These are phyloP conservation scores for Ganoderma sinense DNA, from an alignment of 1,284 basidiomycete genomes.

Conservation along the genomic window DNA sequence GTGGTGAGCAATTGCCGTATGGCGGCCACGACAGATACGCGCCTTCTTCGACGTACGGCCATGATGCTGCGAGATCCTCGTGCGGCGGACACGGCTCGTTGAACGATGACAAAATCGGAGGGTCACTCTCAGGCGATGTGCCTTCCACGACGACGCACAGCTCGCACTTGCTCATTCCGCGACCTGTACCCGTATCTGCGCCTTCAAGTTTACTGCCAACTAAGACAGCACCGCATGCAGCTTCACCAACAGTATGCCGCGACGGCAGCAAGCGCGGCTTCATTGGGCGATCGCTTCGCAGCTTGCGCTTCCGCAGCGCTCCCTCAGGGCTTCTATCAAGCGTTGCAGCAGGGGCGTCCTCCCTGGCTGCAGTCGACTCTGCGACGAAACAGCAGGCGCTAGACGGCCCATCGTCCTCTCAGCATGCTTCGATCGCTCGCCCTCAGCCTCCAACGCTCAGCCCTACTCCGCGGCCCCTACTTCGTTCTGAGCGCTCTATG, in stretches of 20 bases:
- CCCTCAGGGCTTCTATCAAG: slow-evolving; percentile 11
- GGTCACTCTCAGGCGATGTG: slow-evolving; percentile 24
- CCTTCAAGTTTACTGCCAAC: slow-evolving; percentile 38
- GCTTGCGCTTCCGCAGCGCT: slow-evolving; percentile 27
- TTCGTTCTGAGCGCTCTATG: slow-evolving; percentile 12
- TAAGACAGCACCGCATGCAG: too few relatives aligned
- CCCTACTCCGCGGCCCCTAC: slow-evolving; percentile 20
- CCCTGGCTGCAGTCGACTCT: slow-evolving; percentile 6
- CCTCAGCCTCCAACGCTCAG: slow-evolving; percentile 29
- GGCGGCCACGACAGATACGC: slow-evolving; percentile 26
- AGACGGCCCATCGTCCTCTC: slow-evolving; percentile 10
- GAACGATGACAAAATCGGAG: slow-evolving; percentile 21
- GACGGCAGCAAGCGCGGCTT: slow-evolving; percentile 26
- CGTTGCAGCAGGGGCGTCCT: background rate
- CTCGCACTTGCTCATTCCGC: slow-evolving; percentile 19
- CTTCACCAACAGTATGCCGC: slow-evolving; percentile 33
- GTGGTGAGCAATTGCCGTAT: slow-evolving; percentile 25
- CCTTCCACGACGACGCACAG: slow-evolving; percentile 18
- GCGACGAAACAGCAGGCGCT: slow-evolving; percentile 12
- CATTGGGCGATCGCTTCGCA: slow-evolving; percentile 33
- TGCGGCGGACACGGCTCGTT: slow-evolving; percentile 27
- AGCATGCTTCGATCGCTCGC: slow-evolving; percentile 24
- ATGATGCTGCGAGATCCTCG: slow-evolving; percentile 22
- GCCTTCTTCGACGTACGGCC: slow-evolving; percentile 23
- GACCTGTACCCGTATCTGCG: slow-evolving; percentile 12